A percentile compares a stretch with the other conserved stretches of the same genome.
phyloP scores from a whole-genome alignment of 768 basidiomycete species.

The Boletus insuetus region DNA sequence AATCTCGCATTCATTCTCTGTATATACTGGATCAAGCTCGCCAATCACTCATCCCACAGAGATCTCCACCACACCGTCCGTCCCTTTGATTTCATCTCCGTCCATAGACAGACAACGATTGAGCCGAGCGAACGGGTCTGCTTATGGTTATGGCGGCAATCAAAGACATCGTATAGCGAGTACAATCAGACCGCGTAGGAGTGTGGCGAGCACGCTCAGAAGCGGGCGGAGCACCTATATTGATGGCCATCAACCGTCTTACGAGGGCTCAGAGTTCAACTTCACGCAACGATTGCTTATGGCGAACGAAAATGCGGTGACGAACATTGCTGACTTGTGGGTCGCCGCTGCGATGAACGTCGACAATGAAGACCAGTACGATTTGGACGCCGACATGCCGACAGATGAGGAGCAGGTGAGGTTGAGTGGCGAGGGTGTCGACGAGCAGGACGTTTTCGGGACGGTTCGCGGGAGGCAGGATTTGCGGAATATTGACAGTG shows the following conservation, averaged over 20 bases:
- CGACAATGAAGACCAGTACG: slow-evolving; percentile 82
- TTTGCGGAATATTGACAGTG: slow-evolving; percentile 13
- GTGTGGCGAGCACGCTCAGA: slow-evolving; percentile 50
- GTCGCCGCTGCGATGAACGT: slow-evolving; percentile 95
- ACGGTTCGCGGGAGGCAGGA: slow-evolving; percentile 17
- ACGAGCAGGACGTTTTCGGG: slow-evolving; percentile 30
- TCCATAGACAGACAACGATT: slow-evolving; percentile 44
- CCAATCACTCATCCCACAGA: slow-evolving; percentile 38
- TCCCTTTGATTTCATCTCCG: slow-evolving; percentile 46
- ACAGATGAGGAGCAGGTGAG: slow-evolving; percentile 24
- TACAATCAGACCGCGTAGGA: slow-evolving; percentile 48
- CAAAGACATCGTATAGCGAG: slow-evolving; percentile 55
- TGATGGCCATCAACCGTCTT: slow-evolving; percentile 42
- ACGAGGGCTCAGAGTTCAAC: slow-evolving; percentile 58
- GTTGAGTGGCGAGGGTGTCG: slow-evolving; percentile 42
- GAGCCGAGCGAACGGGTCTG: slow-evolving; percentile 68
- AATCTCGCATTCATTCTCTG: slow-evolving; percentile 55
- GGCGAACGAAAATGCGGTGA: slow-evolving; percentile 94
- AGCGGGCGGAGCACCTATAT: slow-evolving; percentile 48
- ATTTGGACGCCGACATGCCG: slow-evolving; percentile 33
- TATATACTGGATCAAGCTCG: slow-evolving; percentile 54
- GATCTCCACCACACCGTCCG: slow-evolving; percentile 36
- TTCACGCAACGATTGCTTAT: slow-evolving; percentile 86
- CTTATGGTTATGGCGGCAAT: slow-evolving; percentile 69
- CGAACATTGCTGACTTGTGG: slow-evolving; percentile 95